Conservation (phyloP, 345 rosid genomes). For the Erysimum cheiranthoides region DNA sequence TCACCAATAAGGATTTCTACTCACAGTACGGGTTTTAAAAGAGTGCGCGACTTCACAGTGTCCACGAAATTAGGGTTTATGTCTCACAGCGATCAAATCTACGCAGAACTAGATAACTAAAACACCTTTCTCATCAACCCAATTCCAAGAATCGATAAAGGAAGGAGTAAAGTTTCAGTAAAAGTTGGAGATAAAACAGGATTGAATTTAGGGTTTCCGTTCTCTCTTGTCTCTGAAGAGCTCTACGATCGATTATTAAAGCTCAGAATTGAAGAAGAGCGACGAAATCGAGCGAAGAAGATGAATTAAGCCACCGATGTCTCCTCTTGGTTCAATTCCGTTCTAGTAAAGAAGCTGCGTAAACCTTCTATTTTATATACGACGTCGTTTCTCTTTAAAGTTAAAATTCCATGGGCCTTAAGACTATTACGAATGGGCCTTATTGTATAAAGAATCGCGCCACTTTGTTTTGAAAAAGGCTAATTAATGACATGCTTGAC, state of each 20-base stretch:
- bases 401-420: neutral
- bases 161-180: neutral
- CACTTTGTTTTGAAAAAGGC: neutral
- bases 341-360: neutral
- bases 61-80: constrained; percentile 1
- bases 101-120: neutral
- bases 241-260: neutral
- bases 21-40: neutral
- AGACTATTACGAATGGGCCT: neutral
- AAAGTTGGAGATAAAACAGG: neutral
- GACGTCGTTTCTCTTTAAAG: neutral
- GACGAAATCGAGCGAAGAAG: constrained; percentile 13
- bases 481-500: neutral
- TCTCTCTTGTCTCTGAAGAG: neutral
- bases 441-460: neutral
- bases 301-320: neutral
- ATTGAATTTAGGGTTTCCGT: neutral
- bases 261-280: neutral
- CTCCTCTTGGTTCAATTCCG: constrained; percentile 2
- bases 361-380: neutral
- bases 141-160: neutral
- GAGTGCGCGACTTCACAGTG: neutral
- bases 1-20: constrained; percentile 18
- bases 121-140: neutral
- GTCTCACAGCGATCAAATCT: neutral